Conservation (phyloP, 2,329 filamentous ascomycete genomes). For the Penicillium polonicum region DNA sequence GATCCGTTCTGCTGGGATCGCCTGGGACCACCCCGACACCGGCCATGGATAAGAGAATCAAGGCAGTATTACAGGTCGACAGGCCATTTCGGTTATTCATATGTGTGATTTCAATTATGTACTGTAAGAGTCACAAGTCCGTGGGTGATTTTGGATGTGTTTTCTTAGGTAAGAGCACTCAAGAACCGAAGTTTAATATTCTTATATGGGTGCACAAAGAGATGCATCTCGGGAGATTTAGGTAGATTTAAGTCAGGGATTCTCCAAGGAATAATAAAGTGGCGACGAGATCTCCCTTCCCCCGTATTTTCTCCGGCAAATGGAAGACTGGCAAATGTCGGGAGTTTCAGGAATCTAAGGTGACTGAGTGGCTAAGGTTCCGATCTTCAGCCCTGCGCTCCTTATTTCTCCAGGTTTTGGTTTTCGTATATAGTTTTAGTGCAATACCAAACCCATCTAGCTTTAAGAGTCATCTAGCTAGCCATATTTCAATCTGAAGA, state of each 20-base stretch:
- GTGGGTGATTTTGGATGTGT: not conserved
- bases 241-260: constrained; percentile 16
- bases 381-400: constrained; percentile 25
- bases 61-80: constrained; percentile 14
- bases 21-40: constrained; percentile 27
- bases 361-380: constrained; percentile 19
- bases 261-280: constrained; percentile 17
- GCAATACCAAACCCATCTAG: not conserved
- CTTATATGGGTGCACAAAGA: not conserved
- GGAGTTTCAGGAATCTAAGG: constrained; percentile 34
- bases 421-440: not conserved
- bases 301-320: constrained; percentile 28
- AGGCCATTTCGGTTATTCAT: constrained; percentile 10
- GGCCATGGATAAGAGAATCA: constrained; percentile 23
- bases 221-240: constrained; percentile 4
- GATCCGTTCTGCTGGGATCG: constrained; percentile 6
- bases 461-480: not conserved
- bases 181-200: not conserved
- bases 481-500: not conserved
- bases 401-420: constrained; percentile 13
- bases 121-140: constrained; percentile 4
- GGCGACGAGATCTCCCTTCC: constrained; percentile 22
- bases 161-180: not conserved
- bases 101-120: constrained; percentile 8
- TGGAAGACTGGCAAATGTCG: constrained; percentile 26